Conservation (phyloP, 148 eudicot genomes). For the Arbutus unedo region DNA sequence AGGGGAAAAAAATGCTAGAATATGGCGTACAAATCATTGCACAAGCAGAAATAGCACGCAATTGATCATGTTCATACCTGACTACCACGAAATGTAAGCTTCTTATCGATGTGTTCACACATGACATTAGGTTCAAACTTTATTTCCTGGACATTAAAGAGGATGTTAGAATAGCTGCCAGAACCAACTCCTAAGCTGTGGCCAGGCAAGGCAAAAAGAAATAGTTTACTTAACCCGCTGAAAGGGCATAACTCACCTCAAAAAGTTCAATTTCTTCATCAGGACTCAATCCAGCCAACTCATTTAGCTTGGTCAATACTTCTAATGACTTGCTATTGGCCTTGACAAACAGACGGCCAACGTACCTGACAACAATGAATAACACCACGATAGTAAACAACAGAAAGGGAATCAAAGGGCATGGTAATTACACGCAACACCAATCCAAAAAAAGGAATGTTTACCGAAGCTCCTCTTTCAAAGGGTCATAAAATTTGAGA, state of each 20-base stretch:
- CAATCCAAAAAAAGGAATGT: background rate
- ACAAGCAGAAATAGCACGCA: background rate
- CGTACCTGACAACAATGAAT: slow-evolving; percentile 47
- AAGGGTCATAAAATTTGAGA: slow-evolving; percentile 88
- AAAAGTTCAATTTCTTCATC: slow-evolving; percentile 82
- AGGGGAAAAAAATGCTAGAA: background rate
- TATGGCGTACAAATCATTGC: background rate
- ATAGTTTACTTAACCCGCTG: slow-evolving; percentile 1
- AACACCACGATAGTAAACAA: background rate
- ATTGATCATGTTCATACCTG: slow-evolving; percentile 49
- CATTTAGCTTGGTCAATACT: slow-evolving; percentile 62
- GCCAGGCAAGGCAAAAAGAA: slow-evolving; percentile 11
- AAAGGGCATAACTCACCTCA: slow-evolving; percentile 49
- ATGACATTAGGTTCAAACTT: slow-evolving; percentile 90
- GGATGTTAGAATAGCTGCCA: slow-evolving; percentile 3
- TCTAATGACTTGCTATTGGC: slow-evolving; percentile 63
- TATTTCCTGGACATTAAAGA: slow-evolving; percentile 58
- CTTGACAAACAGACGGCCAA: slow-evolving; percentile 83
- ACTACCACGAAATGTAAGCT: slow-evolving; percentile 52
- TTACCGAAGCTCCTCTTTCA: slow-evolving; percentile 86
- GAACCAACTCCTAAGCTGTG: background rate
- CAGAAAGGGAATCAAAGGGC: background rate
- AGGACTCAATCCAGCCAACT: slow-evolving; percentile 76
- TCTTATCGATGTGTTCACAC: slow-evolving; percentile 87
- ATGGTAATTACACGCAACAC: background rate